Base-by-base conservation (phyloP, 352 stramenopile genomes). In the Phytophthora quininea region DNA sequence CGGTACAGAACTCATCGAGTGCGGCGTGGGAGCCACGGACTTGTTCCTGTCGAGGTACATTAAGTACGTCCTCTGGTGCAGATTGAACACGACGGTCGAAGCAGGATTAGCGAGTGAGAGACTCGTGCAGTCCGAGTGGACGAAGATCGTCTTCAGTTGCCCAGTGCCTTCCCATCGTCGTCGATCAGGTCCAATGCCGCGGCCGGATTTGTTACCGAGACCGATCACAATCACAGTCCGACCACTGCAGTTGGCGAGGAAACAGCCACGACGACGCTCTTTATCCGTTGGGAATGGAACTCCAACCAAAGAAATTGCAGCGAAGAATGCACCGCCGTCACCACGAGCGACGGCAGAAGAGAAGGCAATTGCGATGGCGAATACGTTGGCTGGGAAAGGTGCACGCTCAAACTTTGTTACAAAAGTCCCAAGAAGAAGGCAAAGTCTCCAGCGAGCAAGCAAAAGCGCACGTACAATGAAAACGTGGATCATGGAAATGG, bases 71-170 rank as follows among this genome's bases (percentile, higher is more conserved):
- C 67, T 91, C 1, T 89, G 84, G 70, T 51, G 67, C 15, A 88
- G 83, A 51, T 55, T 93, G 15, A 84, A 86, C 24, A 54, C 60
- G 7, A 60, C 61, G 8, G 74, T 90, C 24, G 67, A 82, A 24
- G 52, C 64, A 0, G 67, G 71, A 7, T 53, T 89, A 8, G 59
- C 69, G 0, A 69, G 71, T 15, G 77, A 88, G 32, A 71, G 77
- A 6, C 19, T 74, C 4, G 68, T 74, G 42, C 79, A 86, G 54
- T 88, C 85, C 0, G 85, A 93, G 52, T 93, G 85, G 85, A 93
- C 89, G 61, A 91, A 91, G 72, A 93, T 93, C 48, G 80, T 90
- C 32, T 86, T 93, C 37, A 86, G 81, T 47, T 82, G 58, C 43
- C 75, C 31, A 54, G 74, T 58, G 9, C 70, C 64, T 53, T 43